Percentiles rank a stretch among this genome's conserved stretches.
Conservation (phyloP, 106 monocot species). For the Dendrobium chrysotoxum region DNA sequence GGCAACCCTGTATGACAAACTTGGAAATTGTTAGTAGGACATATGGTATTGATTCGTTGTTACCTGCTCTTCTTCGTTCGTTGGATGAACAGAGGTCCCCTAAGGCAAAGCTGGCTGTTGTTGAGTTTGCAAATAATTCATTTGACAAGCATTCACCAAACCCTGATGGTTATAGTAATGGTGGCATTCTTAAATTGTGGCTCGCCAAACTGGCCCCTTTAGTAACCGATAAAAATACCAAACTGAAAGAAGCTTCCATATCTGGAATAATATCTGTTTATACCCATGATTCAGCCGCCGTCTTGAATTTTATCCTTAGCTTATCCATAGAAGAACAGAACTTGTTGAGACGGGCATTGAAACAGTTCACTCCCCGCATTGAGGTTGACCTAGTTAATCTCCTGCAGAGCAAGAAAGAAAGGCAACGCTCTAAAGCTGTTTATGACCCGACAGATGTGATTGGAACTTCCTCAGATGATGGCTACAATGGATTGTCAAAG, state of each 20-base stretch:
- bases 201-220: conserved; percentile 86
- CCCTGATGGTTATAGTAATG: conserved; percentile 64
- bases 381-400: conserved; percentile 95
- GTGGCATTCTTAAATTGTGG: conserved; percentile 95
- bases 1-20: conserved; percentile 63
- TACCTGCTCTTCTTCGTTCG: conserved; percentile 90
- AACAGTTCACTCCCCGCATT: conserved; percentile 95
- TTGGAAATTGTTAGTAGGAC: conserved; percentile 78
- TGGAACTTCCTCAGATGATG: conserved; percentile 90
- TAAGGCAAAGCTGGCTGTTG: conserved; percentile 94
- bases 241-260: conserved; percentile 91
- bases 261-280: conserved; percentile 92
- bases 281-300: conserved; percentile 65
- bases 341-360: conserved; percentile 74
- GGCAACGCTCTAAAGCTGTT: conserved; percentile 67
- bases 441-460: conserved; percentile 80
- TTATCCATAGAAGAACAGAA: conserved; percentile 91
- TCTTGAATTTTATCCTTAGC: conserved; percentile 84
- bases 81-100: conserved; percentile 98
- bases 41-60: conserved; percentile 75
- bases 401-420: conserved; percentile 94
- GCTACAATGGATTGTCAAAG: conserved; percentile 56
- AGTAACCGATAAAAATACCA: conserved; percentile 90
- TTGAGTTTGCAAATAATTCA: conserved; percentile 94
- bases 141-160: conserved; percentile 78